Evolutionary conservation across 257 asterid species (phyloP).

Genomic region (Lycium barbarum): DNA sequence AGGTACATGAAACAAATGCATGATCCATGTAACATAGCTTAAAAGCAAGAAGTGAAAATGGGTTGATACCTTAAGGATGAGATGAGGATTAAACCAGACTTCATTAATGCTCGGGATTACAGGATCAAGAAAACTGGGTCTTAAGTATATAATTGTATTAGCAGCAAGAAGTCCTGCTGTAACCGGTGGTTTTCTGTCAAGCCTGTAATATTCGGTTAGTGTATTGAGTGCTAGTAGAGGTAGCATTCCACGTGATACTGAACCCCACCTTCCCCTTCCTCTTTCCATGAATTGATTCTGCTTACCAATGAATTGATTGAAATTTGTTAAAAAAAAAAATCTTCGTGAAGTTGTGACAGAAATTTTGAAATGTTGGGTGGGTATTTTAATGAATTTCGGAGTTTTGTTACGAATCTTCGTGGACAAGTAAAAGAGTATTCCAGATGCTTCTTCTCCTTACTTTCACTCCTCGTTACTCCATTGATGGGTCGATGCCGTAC

Average conservation of each 20-base stretch:
- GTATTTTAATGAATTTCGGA: not conserved
- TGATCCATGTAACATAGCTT: not conserved
- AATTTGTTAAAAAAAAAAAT: not conserved
- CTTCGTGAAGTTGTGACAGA: not conserved
- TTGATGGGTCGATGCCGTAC: not conserved
- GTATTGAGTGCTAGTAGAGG: slow-evolving; percentile 76
- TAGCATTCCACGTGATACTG: slow-evolving; percentile 59
- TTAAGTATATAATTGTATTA: slow-evolving; percentile 72
- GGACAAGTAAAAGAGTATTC: not conserved
- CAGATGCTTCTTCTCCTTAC: not conserved
- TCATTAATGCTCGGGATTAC: slow-evolving; percentile 68
- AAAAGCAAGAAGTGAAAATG: not conserved
- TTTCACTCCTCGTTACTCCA: not conserved
- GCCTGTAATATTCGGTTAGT: slow-evolving; percentile 65
- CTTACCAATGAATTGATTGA: not conserved
- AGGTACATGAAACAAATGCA: not conserved
- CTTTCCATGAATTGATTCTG: slow-evolving; percentile 33
- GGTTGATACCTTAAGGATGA: slow-evolving; percentile 72
- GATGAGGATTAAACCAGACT: slow-evolving; percentile 89
- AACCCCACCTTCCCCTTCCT: slow-evolving; percentile 55
- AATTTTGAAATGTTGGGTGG: not conserved
- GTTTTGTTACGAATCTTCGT: not conserved
- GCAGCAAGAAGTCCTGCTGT: slow-evolving; percentile 85
- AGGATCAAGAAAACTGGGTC: slow-evolving; percentile 58
- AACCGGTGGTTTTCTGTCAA: slow-evolving; percentile 80